These are phyloP conservation scores for Schizosaccharomyces octosporus DNA, from an alignment of 805 yeast species.

Conservation along the genomic window DNA sequence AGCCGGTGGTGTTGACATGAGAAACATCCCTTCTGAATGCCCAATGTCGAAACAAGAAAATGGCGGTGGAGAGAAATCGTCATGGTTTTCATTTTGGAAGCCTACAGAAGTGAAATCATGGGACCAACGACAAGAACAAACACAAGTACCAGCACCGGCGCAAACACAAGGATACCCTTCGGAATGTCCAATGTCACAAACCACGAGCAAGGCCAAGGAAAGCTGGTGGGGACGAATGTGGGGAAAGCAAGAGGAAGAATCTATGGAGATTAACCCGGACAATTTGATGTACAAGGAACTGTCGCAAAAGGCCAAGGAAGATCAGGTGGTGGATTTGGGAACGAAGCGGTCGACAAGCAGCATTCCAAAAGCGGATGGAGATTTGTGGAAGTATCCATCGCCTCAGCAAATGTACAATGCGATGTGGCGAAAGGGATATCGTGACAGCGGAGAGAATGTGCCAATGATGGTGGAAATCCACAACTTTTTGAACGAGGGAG, in stretches of 20 bases:
- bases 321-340: conserved; percentile 56
- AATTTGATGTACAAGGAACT: conserved; percentile 69
- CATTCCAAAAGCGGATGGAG: conserved; percentile 57
- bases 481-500: conserved; percentile 87
- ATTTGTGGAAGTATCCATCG: conserved; percentile 91
- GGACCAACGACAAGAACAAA: no score
- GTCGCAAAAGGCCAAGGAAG: conserved; percentile 40
- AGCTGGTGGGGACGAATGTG: background rate
- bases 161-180: no score
- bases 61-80: no score
- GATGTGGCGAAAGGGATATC: conserved; percentile 82
- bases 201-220: background rate
- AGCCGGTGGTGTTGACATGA: no score
- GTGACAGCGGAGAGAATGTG: conserved; percentile 75
- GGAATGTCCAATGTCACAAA: no score
- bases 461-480: conserved; percentile 93
- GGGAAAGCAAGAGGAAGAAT: background rate
- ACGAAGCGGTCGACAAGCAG: conserved; percentile 62
- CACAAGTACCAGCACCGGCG: no score
- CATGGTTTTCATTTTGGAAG: no score
- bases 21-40: no score
- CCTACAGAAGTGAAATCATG: no score
- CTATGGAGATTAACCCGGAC: conserved; percentile 34
- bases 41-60: no score
- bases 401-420: conserved; percentile 99